These are phyloP conservation scores for Aspergillus glaucus DNA, from an alignment of 2,329 filamentous ascomycete species.

Conservation along the genomic window DNA sequence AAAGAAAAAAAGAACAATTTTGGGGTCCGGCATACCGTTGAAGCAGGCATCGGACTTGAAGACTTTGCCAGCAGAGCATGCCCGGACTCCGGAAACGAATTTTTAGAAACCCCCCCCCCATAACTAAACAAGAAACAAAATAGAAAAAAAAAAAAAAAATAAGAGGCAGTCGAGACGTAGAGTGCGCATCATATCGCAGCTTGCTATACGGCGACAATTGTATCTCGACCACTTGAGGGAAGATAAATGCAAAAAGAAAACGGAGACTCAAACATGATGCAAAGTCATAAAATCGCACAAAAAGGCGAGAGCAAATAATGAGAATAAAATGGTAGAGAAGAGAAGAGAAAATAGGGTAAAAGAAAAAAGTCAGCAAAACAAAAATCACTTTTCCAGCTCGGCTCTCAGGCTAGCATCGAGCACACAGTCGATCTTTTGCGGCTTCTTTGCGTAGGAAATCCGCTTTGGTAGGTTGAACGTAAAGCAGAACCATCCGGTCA, in stretches of 20 bases:
- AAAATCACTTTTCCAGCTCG: conserved; percentile 43
- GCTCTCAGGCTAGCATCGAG: conserved; percentile 47
- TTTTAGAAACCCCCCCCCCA: conserved; percentile 26
- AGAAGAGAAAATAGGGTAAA: conserved; percentile 5
- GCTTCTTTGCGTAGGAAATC: conserved; percentile 49
- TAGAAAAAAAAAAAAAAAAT: conserved; percentile 8
- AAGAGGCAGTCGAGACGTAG: conserved; percentile 14
- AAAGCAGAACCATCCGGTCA: conserved; percentile 44
- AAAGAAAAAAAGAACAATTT: conserved; percentile 15
- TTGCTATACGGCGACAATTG: conserved; percentile 16
- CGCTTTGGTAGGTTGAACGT: conserved; percentile 49
- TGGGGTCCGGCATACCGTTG: conserved; percentile 22
- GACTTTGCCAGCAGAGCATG: conserved; percentile 29
- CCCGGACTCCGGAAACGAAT: conserved; percentile 27
- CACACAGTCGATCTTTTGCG: conserved; percentile 50
- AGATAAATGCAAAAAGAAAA: conserved; percentile 16
- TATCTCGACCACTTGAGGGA: conserved; percentile 17
- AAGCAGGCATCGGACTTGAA: conserved; percentile 23
- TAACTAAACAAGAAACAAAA: conserved; percentile 17
- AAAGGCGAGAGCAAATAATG: not conserved
- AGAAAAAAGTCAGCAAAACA: conserved; percentile 12
- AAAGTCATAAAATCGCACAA: conserved; percentile 1
- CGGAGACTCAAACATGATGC: not conserved
- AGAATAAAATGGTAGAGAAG: not conserved
- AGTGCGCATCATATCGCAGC: conserved; percentile 17